These are phyloP conservation scores for Entoloma clypeatum DNA, from an alignment of 1,284 basidiomycete species.

Conservation along the genomic window DNA sequence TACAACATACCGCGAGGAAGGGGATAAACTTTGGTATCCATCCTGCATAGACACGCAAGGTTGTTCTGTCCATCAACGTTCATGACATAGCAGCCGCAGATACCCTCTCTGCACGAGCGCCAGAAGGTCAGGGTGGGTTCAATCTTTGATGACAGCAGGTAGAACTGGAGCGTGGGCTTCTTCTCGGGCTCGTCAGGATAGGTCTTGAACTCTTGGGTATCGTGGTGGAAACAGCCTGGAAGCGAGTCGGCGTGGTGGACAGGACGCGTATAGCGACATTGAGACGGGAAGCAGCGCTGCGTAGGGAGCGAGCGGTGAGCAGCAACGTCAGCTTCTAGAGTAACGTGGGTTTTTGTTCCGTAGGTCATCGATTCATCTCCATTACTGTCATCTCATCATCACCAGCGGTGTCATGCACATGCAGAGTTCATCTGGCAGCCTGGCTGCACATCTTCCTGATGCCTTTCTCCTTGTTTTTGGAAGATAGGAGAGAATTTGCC, in stretches of 20 bases:
- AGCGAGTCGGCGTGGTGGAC: constrained; percentile 34
- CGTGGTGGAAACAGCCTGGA: constrained; percentile 44
- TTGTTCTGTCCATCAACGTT: constrained; percentile 99
- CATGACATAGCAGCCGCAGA: constrained; percentile 99
- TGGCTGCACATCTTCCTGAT: no score
- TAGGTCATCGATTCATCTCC: no score
- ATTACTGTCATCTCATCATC: no score
- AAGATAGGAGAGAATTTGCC: no score
- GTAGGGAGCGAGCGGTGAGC: constrained; percentile 20
- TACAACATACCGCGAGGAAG: constrained; percentile 87
- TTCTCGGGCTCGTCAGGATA: constrained; percentile 94
- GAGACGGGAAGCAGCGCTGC: constrained; percentile 21
- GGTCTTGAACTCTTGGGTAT: constrained; percentile 87
- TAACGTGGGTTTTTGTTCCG: no score
- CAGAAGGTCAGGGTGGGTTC: constrained; percentile 97
- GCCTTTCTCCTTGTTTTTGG: no score
- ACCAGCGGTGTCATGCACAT: no score
- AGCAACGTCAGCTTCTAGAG: no score
- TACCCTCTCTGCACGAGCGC: constrained; percentile 95
- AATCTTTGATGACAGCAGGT: no score
- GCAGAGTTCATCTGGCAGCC: no score
- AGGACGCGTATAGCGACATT: constrained; percentile 32
- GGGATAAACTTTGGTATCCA: constrained; percentile 94
- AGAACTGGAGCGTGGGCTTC: constrained; percentile 91
- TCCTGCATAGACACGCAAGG: constrained; percentile 94